Percentiles rank a stretch among this genome's conserved stretches.
These are phyloP conservation scores for Phytophthora vignae DNA, from an alignment of 352 stramenopile genomes.

Conservation along the genomic window DNA sequence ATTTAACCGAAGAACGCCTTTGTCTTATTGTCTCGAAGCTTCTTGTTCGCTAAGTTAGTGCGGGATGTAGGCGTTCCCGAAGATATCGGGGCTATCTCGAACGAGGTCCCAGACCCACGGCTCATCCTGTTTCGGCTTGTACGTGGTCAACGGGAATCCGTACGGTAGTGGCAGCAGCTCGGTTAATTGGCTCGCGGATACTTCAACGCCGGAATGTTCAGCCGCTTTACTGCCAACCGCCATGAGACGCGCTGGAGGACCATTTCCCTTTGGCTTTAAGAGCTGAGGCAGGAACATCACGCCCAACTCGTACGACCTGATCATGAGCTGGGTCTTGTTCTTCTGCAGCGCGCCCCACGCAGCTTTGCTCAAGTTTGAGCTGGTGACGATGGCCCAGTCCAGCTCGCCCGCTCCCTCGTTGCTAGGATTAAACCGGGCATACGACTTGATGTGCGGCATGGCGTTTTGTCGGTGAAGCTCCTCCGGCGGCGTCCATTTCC, in stretches of 20 bases:
- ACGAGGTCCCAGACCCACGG: constrained; percentile 86
- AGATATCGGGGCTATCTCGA: constrained; percentile 72
- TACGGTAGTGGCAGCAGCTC: constrained; percentile 71
- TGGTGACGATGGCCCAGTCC: constrained; percentile 84
- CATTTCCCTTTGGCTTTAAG: constrained; percentile 12
- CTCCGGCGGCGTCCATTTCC: constrained; percentile 73
- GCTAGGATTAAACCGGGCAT: constrained; percentile 64
- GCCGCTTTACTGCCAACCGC: constrained; percentile 47
- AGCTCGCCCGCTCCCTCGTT: constrained; percentile 38
- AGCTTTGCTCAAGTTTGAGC: constrained; percentile 85
- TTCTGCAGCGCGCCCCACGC: constrained; percentile 83
- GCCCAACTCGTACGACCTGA: constrained; percentile 85
- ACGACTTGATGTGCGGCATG: constrained; percentile 89
- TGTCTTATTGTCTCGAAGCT: not conserved
- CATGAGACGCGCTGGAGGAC: constrained; percentile 27
- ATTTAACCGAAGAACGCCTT: constrained; percentile 11
- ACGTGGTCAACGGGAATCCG: constrained; percentile 70
- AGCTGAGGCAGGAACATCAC: constrained; percentile 73
- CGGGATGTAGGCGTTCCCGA: constrained; percentile 76
- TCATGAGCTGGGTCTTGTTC: constrained; percentile 80
- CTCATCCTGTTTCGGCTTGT: constrained; percentile 74
- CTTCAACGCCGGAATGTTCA: constrained; percentile 13
- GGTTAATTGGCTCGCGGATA: constrained; percentile 6
- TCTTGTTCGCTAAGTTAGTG: constrained; percentile 14
- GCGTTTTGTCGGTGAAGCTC: constrained; percentile 72